A percentile compares a stretch with the other conserved stretches of the same genome.
These are phyloP conservation scores for Echium plantagineum DNA, from an alignment of 257 asterid species.

Conservation along the genomic window DNA sequence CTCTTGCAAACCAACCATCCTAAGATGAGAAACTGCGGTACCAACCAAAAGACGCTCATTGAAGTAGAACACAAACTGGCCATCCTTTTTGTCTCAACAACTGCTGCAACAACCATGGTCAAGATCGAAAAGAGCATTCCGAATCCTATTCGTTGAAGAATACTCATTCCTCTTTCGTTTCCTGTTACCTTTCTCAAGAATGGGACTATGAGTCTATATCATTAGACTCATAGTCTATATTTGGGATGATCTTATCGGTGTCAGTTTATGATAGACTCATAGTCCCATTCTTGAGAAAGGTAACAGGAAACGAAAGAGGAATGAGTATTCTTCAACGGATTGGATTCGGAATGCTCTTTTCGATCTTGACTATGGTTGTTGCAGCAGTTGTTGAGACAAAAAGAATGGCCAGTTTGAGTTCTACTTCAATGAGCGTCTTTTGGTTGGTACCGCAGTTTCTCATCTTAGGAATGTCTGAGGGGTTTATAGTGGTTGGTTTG, in stretches of 20 bases:
- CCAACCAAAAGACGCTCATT: conserved; percentile 89
- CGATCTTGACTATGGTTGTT: conserved; percentile 34
- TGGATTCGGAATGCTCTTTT: conserved; percentile 63
- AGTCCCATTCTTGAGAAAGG: conserved; percentile 44
- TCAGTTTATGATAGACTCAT: conserved; percentile 60
- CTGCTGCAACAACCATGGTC: conserved; percentile 53
- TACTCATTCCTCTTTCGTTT: conserved; percentile 49
- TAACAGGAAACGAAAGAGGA: conserved; percentile 57
- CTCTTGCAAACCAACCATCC: conserved; percentile 86
- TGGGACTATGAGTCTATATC: conserved; percentile 68
- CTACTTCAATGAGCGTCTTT: conserved; percentile 67
- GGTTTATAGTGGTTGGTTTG: conserved; percentile 65
- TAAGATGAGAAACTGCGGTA: conserved; percentile 64
- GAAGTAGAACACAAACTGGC: conserved; percentile 26
- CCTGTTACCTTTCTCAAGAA: conserved; percentile 39
- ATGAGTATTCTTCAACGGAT: conserved; percentile 56
- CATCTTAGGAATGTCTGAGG: conserved; percentile 57
- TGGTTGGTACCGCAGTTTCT: conserved; percentile 88
- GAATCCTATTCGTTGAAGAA: conserved; percentile 65
- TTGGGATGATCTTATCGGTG: conserved; percentile 74
- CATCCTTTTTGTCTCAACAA: conserved; percentile 50
- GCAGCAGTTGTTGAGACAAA: conserved; percentile 63
- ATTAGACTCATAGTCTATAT: conserved; percentile 42
- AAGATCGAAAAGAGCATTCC: conserved; percentile 51
- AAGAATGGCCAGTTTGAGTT: conserved; percentile 25